phyloP scores from a whole-genome alignment of 768 basidiomycete species.

The Pulveroboletus sp. region DNA sequence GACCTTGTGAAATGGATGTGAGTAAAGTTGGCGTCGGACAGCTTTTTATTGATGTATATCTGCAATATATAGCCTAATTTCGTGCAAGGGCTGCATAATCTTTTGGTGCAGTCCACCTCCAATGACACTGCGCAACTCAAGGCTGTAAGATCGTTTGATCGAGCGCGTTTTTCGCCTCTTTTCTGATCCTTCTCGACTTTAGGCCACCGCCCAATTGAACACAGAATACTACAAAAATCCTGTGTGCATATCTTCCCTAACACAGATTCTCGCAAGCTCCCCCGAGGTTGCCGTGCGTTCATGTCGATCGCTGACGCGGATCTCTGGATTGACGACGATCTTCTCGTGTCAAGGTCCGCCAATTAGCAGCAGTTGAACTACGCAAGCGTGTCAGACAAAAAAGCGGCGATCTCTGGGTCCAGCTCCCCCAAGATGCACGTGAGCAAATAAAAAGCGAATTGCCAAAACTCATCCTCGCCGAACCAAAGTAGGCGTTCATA shows the following conservation, averaged over 20 bases:
- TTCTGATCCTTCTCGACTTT: constrained; percentile 9
- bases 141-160: constrained; percentile 56
- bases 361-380: constrained; percentile 95
- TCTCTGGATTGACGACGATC: constrained; percentile 8
- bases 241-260: constrained; percentile 85
- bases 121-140: constrained; percentile 89
- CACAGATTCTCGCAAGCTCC: constrained; percentile 78
- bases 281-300: constrained; percentile 76
- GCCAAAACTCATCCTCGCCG: constrained; percentile 71
- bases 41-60: neutral
- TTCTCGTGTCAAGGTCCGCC: constrained; percentile 64
- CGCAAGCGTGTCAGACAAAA: constrained; percentile 84
- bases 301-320: constrained; percentile 7
- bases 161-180: constrained; percentile 19
- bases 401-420: constrained; percentile 79
- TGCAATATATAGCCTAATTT: constrained; percentile 51
- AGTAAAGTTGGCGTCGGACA: constrained; percentile 9
- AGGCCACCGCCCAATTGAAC: constrained; percentile 92
- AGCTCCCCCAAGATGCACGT: constrained; percentile 62
- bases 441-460: constrained; percentile 82
- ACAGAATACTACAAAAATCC: constrained; percentile 91
- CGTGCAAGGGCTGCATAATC: constrained; percentile 76
- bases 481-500: constrained; percentile 59
- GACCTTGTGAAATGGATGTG: constrained; percentile 29
- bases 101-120: constrained; percentile 74